Conservation (phyloP, 495 filamentous ascomycete species). For the Lentithecium fluviatile region DNA sequence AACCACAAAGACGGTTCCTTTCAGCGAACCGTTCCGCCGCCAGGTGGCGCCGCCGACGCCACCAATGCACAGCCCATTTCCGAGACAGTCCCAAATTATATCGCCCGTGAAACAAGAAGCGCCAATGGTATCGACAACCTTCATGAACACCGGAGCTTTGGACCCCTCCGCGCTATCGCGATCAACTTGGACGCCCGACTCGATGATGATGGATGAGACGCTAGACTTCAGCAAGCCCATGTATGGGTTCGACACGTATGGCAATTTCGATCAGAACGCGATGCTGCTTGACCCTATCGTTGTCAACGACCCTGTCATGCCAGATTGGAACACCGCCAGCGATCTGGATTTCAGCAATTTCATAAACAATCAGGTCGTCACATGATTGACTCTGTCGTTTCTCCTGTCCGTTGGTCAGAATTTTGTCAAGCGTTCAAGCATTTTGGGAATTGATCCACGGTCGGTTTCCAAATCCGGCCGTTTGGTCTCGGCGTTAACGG, state of each 20-base stretch:
- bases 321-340: slow-evolving; percentile 31
- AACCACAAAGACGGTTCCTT: slow-evolving; percentile 23
- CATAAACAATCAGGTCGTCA: slow-evolving; percentile 32
- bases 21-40: slow-evolving; percentile 29
- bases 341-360: slow-evolving; percentile 38
- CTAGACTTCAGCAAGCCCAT: slow-evolving; percentile 31
- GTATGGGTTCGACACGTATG: slow-evolving; percentile 23
- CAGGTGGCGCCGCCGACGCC: slow-evolving; percentile 36
- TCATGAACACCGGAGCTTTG: slow-evolving; percentile 28
- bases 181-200: slow-evolving; percentile 21
- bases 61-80: slow-evolving; percentile 38
- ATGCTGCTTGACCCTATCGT: slow-evolving; percentile 30
- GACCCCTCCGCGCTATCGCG: slow-evolving; percentile 25
- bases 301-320: slow-evolving; percentile 24
- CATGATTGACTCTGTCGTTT: slow-evolving; percentile 13
- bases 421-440: slow-evolving; percentile 33
- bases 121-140: slow-evolving; percentile 21
- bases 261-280: slow-evolving; percentile 27
- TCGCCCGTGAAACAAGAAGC: slow-evolving; percentile 22
- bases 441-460: slow-evolving; percentile 17
- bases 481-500: slow-evolving; percentile 16
- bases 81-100: slow-evolving; percentile 31
- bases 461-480: slow-evolving; percentile 5
- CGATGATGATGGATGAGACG: slow-evolving; percentile 33
- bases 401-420: slow-evolving; percentile 5